Conservation (phyloP, 257 asterid species). For the Ocimum tenuiflorum region DNA sequence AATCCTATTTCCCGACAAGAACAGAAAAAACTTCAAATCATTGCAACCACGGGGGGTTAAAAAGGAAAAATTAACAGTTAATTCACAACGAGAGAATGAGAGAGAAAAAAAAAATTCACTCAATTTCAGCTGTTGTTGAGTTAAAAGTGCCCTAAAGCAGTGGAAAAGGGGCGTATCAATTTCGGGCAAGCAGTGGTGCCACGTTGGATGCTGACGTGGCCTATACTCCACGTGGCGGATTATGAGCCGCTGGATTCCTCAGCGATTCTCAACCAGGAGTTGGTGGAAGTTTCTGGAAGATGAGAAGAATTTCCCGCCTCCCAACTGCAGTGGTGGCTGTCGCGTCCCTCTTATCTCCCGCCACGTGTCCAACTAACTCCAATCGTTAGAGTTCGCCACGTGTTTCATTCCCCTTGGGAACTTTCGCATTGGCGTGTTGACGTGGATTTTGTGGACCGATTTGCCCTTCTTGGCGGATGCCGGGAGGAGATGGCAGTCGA, state of each 20-base stretch:
- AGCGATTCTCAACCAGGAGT: too few species aligned
- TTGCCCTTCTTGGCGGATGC: background rate
- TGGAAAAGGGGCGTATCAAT: background rate
- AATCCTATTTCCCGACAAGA: too few species aligned
- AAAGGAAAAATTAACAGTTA: background rate
- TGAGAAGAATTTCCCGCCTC: slow-evolving; percentile 26
- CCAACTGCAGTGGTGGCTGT: background rate
- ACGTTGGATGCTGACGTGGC: too few species aligned
- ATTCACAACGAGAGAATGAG: background rate
- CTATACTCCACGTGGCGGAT: too few species aligned
- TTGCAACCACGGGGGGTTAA: too few species aligned
- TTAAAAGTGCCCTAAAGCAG: slow-evolving; percentile 27
- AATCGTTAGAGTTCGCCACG: slow-evolving; percentile 15
- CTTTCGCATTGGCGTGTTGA: background rate
- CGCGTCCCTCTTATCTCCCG: slow-evolving; percentile 12
- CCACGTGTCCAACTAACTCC: slow-evolving; percentile 19
- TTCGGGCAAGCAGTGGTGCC: too few species aligned
- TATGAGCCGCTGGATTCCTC: too few species aligned
- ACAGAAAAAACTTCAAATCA: background rate
- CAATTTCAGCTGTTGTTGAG: slow-evolving; percentile 1
- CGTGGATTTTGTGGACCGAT: background rate
- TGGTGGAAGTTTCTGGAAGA: slow-evolving; percentile 30
- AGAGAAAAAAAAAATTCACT: background rate
- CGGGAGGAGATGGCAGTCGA: background rate
- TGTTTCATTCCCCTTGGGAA: background rate